Conservation (phyloP, 2,329 filamentous ascomycete species). For the Pestalotiopsis sp. region DNA sequence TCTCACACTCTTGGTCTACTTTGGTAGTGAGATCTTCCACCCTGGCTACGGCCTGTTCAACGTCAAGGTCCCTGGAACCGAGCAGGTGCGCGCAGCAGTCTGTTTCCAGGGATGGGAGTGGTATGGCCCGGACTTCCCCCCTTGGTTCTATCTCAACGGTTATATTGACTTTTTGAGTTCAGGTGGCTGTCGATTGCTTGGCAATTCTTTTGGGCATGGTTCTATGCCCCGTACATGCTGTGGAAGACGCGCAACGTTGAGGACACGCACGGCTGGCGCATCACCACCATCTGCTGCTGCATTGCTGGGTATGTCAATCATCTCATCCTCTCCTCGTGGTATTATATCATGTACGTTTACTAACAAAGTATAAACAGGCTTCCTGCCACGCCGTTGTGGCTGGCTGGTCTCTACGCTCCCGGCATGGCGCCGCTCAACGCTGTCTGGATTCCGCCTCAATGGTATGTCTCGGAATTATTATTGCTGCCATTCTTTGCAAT, state of each 20-base stretch:
- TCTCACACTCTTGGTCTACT: constrained; percentile 61
- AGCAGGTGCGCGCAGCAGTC: constrained; percentile 46
- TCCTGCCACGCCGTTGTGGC: constrained; percentile 69
- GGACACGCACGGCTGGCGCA: constrained; percentile 68
- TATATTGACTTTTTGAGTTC: not conserved
- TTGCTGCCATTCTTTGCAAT: not conserved
- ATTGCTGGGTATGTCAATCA: constrained; percentile 42
- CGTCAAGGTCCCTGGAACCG: constrained; percentile 61
- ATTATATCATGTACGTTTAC: not conserved
- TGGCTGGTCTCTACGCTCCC: constrained; percentile 59
- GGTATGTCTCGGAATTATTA: constrained; percentile 45
- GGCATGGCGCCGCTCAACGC: constrained; percentile 54
- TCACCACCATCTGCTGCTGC: constrained; percentile 60
- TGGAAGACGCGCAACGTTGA: constrained; percentile 63
- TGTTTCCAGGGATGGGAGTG: constrained; percentile 64
- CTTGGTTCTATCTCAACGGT: not conserved
- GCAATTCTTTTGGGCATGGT: constrained; percentile 67
- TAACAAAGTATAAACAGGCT: constrained; percentile 42
- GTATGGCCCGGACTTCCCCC: constrained; percentile 36
- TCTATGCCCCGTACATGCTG: constrained; percentile 62
- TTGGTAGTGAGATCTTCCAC: constrained; percentile 69
- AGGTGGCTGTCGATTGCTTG: constrained; percentile 66
- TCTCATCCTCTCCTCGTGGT: not conserved
- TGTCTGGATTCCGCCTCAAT: constrained; percentile 63
- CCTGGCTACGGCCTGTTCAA: constrained; percentile 60